These are phyloP conservation scores for Oryza coarctata DNA, from an alignment of 176 grass and related monocot species.

Conservation along the genomic window DNA sequence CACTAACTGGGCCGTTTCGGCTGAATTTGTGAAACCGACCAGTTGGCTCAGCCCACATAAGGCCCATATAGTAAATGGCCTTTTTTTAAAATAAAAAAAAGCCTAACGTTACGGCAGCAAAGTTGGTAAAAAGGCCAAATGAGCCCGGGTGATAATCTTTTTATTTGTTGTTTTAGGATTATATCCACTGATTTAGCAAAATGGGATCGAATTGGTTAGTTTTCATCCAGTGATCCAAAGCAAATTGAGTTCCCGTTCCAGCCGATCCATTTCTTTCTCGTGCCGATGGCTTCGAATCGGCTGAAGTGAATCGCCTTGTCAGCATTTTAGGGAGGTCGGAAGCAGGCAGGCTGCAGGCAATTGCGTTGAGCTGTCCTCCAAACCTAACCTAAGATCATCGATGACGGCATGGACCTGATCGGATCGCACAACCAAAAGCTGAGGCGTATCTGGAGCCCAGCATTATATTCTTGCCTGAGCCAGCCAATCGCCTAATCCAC, in stretches of 20 bases:
- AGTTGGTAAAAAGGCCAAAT: not conserved
- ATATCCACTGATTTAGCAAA: too few relatives aligned
- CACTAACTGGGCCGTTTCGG: not conserved
- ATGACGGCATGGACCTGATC: not conserved
- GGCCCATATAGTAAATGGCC: not conserved
- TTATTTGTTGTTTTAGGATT: too few relatives aligned
- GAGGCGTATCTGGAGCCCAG: not conserved
- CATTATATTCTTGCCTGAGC: not conserved
- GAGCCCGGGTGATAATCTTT: too few relatives aligned
- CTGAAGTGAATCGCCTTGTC: not conserved
- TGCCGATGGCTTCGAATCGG: not conserved
- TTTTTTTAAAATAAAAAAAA: not conserved
- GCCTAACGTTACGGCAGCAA: not conserved
- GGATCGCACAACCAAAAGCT: not conserved
- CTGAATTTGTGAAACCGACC: not conserved
- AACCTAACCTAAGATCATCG: not conserved
- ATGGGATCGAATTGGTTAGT: not conserved
- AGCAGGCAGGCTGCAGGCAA: not conserved
- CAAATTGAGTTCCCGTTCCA: not conserved
- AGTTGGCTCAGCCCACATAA: fast-evolving
- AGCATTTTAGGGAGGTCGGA: not conserved
- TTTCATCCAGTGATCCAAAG: not conserved
- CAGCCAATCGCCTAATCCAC: not conserved
- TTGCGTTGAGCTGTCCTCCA: conserved; percentile 27
- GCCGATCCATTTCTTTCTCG: not conserved